Evolutionary conservation across 176 grass and related monocot genomes (phyloP), one percentile per base, ranked within the genome.

Genomic region (Lolium rigidum): DNA sequence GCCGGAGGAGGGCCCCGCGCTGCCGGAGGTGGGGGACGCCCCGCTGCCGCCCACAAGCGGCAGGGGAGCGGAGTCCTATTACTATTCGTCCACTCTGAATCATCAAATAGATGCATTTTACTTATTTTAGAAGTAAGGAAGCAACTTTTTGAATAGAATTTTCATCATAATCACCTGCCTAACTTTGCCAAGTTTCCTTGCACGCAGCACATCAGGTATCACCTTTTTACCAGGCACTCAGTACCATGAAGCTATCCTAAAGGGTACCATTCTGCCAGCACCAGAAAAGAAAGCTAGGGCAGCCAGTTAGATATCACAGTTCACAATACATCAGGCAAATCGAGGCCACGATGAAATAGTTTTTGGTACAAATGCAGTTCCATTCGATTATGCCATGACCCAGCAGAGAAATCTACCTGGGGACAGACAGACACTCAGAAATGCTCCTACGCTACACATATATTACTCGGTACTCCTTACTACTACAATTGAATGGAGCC

Each of bases 391-490:
- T 25, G 26, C 43, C 70, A 56, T 61, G 51, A 43, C 55, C 51
- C 21, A 85, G 62, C 14, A 84, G 81, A n/a, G 14, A 46, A 88
- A 88, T 69, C 76, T 84, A 83, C 73, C 21, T 14, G 16, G 71
- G 55, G 52, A 5, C 41, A 43, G 41, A 43, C 41, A 43, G 41
- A 15, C 76, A 75, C 68, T 76, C 25, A 44, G 59, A 54, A 82
- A 77, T 77, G 9, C 28, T 87, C 72, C 85, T 91, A 83, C 10
- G 70, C 90, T 91, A 84, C 49, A 77, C 28, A 76, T 31, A 76
- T 76, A 73, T 84, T 77, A 80, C 70, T 88, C 52, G 24, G 71
- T 83, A 63, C 77, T 88, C 77, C 67, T 75, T 74, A n/a, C 77
- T 43, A 43, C 41, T 85, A 85, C 77, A 77, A 21, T 82, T 84